phyloP scores from a whole-genome alignment of 2,329 filamentous ascomycete genomes.

The Onygenales sp. region DNA sequence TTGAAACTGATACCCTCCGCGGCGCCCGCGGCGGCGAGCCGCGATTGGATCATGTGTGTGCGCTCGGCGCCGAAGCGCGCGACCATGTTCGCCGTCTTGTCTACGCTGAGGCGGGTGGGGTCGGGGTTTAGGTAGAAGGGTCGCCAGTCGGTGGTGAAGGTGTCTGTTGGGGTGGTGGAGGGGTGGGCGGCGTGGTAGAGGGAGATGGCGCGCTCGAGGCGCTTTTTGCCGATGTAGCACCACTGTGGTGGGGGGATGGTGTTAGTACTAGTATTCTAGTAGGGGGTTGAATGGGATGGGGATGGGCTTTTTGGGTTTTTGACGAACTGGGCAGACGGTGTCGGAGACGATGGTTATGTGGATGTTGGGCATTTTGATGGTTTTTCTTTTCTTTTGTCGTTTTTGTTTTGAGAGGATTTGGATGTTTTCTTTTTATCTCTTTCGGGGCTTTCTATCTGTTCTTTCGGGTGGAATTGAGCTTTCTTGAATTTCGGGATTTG shows the following conservation, averaged over 20 bases:
- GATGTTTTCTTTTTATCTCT: not conserved
- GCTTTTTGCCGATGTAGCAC: slow-evolving; percentile 73
- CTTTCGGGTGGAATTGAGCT: no score
- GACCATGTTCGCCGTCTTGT: slow-evolving; percentile 50
- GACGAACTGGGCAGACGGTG: slow-evolving; percentile 58
- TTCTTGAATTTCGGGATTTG: no score
- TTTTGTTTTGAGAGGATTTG: not conserved
- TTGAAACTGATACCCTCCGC: slow-evolving; percentile 64
- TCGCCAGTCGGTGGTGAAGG: slow-evolving; percentile 63
- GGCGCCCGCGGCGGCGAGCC: slow-evolving; percentile 49
- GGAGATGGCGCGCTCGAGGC: slow-evolving; percentile 62
- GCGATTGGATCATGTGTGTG: slow-evolving; percentile 45
- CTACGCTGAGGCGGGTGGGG: slow-evolving; percentile 41
- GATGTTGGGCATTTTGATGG: slow-evolving; percentile 56
- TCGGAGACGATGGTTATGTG: slow-evolving; percentile 72
- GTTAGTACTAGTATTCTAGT: slow-evolving; percentile 7
- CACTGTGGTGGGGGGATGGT: slow-evolving; percentile 23
- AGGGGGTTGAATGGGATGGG: not conserved
- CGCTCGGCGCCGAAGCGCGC: slow-evolving; percentile 57
- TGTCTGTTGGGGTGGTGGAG: slow-evolving; percentile 42
- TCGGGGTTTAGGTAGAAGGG: slow-evolving; percentile 73
- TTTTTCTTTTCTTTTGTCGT: not conserved
- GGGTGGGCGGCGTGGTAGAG: slow-evolving; percentile 56
- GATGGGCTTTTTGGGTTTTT: not conserved
- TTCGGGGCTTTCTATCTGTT: no score